phyloP scores from a whole-genome alignment of 116 monocot genomes.

The Papilionanthe hybrid region DNA sequence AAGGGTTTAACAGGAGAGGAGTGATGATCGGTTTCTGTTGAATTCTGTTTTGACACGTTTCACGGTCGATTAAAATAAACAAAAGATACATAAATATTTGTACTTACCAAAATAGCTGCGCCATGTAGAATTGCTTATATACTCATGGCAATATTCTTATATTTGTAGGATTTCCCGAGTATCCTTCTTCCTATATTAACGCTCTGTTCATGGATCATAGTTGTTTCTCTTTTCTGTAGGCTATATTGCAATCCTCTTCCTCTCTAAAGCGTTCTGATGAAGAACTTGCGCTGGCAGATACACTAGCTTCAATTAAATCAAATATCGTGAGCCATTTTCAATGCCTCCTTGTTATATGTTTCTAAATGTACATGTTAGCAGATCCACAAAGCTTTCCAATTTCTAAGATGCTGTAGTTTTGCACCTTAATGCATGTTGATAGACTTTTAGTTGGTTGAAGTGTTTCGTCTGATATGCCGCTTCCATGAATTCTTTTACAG shows the following conservation, averaged over 20 bases:
- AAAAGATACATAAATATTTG: not conserved
- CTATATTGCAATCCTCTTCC: constrained; percentile 59
- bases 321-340: constrained; percentile 63
- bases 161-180: not conserved
- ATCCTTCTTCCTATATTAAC: not conserved
- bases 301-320: constrained; percentile 63
- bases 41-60: not conserved
- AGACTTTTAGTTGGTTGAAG: not conserved
- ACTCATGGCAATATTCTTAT: not conserved
- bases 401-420: not conserved
- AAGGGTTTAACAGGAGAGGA: not conserved
- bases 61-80: too few relatives aligned
- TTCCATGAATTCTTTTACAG: not conserved
- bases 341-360: not conserved
- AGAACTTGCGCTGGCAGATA: constrained; percentile 70
- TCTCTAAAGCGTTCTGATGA: constrained; percentile 73
- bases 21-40: not conserved
- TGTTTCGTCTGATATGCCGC: not conserved
- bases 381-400: not conserved
- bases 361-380: not conserved
- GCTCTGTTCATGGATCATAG: not conserved
- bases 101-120: not conserved
- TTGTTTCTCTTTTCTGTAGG: constrained; percentile 32
- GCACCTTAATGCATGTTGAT: not conserved
- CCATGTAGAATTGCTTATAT: not conserved